Conservation (phyloP, 805 yeast genomes). For the Wickerhamomyces chaumierensis region DNA sequence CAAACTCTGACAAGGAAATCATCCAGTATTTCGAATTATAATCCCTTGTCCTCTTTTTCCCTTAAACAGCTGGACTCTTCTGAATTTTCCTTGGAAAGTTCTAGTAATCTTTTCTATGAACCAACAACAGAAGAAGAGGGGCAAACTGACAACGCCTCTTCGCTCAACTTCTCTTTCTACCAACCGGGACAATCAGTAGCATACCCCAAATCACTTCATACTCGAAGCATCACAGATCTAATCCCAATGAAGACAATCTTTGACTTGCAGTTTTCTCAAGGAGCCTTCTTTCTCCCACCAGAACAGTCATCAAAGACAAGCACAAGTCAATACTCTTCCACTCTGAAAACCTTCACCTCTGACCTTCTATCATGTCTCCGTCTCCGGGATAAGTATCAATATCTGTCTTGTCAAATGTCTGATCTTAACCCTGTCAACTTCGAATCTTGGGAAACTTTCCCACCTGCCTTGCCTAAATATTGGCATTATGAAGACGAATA, state of each 20-base stretch:
- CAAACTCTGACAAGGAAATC: too few species aligned
- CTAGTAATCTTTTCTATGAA: too few species aligned
- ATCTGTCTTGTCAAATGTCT: conserved; percentile 54
- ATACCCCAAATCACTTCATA: neutral
- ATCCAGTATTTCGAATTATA: too few species aligned
- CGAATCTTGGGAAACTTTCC: conserved; percentile 66
- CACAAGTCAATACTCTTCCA: neutral
- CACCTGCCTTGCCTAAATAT: conserved; percentile 48
- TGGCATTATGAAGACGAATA: conserved; percentile 27
- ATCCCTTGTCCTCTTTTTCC: too few species aligned
- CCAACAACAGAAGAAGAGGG: too few species aligned
- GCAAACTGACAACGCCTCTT: neutral
- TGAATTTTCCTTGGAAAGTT: too few species aligned
- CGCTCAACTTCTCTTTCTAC: too few species aligned
- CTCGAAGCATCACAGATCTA: neutral
- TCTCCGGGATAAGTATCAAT: conserved; percentile 56
- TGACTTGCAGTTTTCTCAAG: neutral
- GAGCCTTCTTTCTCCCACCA: too few species aligned
- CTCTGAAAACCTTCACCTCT: neutral
- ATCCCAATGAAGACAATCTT: neutral
- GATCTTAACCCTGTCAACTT: conserved; percentile 62
- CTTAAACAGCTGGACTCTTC: too few species aligned
- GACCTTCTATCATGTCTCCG: conserved; percentile 22
- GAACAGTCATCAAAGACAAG: neutral
- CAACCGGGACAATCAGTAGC: neutral